Evolutionary conservation across 371 early-diverging fungal species (phyloP), one percentile per base, ranked within the genome.

Genomic region (Thermomucor indicae-seudaticae): DNA sequence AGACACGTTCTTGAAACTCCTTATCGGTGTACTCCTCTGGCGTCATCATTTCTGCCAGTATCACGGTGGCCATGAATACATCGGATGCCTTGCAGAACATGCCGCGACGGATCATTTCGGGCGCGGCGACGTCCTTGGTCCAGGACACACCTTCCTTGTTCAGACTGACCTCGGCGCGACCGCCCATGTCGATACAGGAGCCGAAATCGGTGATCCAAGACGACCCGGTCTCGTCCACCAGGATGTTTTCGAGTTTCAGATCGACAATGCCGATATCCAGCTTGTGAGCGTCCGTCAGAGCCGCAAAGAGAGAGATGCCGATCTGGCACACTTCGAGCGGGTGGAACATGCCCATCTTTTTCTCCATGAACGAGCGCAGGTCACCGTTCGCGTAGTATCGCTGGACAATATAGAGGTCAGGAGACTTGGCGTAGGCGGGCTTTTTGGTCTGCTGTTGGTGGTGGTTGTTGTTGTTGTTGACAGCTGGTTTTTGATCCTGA

Each of bases 131-230:
- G n/a, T 49, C 45, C 2, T 49, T 47, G 35, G 72, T 72, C 72
- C 72, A 72, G 4, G 44, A 27, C 1, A 68, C 54, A 0, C 41
- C 43, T 11, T 39, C 35, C 0, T 51, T 30, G 1, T 47, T 35
- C 20, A 72, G 30, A 20, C 23, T 20, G 43, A 12, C 12, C 19
- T 20, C 20, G 16, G 16, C 4, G 20, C 34, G 31, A 16, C 44
- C 54, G 8, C 49, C 31, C 6, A 71, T 44, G 17, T 57, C 54
- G 8, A 66, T 53, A 49, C 66, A 66, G 0, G 67, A 70, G 11
- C 68, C 72, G 35, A 72, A 68, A 41, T 72, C 72, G 8, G 72
- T 68, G 1, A 72, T 10, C 56, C 59, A 72, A 2, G 58, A 63
- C 11, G 65, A 39, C 3, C 72, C 68, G 16, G 51, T 37, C 7